A percentile compares a stretch with the other conserved stretches of the same genome.
These are phyloP conservation scores for Trichoderma pleuroti DNA, from an alignment of 2,329 filamentous ascomycete species.

Conservation along the genomic window DNA sequence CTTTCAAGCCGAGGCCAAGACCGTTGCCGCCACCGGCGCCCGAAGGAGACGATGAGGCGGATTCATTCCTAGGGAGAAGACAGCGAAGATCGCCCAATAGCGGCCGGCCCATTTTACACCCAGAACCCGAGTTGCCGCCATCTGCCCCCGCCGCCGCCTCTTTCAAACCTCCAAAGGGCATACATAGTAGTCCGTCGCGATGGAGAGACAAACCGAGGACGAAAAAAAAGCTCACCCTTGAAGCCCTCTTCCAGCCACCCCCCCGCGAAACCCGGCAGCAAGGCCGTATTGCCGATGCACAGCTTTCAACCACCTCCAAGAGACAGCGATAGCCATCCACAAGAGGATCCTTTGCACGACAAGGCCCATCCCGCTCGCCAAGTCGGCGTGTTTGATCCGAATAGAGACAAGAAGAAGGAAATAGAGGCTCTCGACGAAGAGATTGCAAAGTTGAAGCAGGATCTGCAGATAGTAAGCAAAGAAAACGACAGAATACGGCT, in stretches of 20 bases:
- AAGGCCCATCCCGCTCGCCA: constrained; percentile 40
- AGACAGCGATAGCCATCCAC: neutral
- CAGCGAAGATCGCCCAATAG: constrained; percentile 32
- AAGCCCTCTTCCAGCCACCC: constrained; percentile 41
- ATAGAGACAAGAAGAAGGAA: constrained; percentile 48
- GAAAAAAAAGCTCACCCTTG: constrained; percentile 48
- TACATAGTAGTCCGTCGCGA: constrained; percentile 56
- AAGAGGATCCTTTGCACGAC: constrained; percentile 14
- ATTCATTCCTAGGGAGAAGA: constrained; percentile 31
- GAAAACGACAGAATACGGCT: constrained; percentile 55
- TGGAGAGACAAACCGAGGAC: constrained; percentile 36
- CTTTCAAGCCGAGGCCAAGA: constrained; percentile 42
- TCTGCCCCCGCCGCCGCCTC: constrained; percentile 52
- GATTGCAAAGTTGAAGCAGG: constrained; percentile 53
- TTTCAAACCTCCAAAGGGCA: constrained; percentile 54
- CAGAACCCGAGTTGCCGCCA: constrained; percentile 63
- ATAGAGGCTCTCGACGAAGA: constrained; percentile 54
- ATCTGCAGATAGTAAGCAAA: constrained; percentile 54
- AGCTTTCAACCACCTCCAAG: neutral
- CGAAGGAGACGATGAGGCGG: constrained; percentile 29
- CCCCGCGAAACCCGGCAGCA: neutral
- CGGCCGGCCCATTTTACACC: constrained; percentile 30
- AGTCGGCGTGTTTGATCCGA: constrained; percentile 39
- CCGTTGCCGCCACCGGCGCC: constrained; percentile 45
- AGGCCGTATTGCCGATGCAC: constrained; percentile 6